phyloP scores from a whole-genome alignment of 495 filamentous ascomycete species.

The Physcia stellaris region DNA sequence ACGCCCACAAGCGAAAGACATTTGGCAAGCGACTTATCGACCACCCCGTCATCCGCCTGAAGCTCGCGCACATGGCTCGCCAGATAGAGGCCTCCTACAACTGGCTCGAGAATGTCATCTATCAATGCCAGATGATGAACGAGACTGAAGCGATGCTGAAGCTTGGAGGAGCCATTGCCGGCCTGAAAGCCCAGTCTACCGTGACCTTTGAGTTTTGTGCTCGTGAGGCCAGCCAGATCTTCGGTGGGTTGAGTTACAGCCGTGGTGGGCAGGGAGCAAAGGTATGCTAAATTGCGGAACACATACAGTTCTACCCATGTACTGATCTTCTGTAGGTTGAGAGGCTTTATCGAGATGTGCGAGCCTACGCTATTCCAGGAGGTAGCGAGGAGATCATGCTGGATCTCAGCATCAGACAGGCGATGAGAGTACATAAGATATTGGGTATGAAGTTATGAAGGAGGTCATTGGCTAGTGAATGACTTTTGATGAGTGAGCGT shows the following conservation, averaged over 20 bases:
- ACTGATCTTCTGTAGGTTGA: conserved; percentile 55
- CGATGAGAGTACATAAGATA: conserved; percentile 74
- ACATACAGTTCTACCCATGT: too few relatives aligned
- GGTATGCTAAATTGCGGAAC: too few relatives aligned
- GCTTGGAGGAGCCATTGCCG: conserved; percentile 86
- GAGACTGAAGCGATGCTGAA: conserved; percentile 93
- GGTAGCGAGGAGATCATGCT: conserved; percentile 98
- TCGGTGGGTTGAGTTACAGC: conserved; percentile 86
- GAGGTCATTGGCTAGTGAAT: background rate
- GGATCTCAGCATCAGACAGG: conserved; percentile 90
- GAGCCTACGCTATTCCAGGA: conserved; percentile 94
- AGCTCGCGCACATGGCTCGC: conserved; percentile 93
- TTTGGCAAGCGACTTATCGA: conserved; percentile 94
- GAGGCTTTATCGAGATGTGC: conserved; percentile 88
- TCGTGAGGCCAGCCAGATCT: conserved; percentile 92
- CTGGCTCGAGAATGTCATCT: conserved; percentile 95
- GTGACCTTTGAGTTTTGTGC: conserved; percentile 95
- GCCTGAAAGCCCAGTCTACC: conserved; percentile 85
- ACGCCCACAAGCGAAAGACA: conserved; percentile 88
- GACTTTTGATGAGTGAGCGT: too few relatives aligned
- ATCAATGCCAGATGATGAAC: conserved; percentile 82
- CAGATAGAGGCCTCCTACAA: conserved; percentile 94
- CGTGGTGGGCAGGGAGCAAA: conserved; percentile 92
- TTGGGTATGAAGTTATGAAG: conserved; percentile 89
- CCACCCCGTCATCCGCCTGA: conserved; percentile 94